Base-by-base conservation (phyloP, 805 yeast species). In the Saccharomyces kudriavzevii region DNA sequence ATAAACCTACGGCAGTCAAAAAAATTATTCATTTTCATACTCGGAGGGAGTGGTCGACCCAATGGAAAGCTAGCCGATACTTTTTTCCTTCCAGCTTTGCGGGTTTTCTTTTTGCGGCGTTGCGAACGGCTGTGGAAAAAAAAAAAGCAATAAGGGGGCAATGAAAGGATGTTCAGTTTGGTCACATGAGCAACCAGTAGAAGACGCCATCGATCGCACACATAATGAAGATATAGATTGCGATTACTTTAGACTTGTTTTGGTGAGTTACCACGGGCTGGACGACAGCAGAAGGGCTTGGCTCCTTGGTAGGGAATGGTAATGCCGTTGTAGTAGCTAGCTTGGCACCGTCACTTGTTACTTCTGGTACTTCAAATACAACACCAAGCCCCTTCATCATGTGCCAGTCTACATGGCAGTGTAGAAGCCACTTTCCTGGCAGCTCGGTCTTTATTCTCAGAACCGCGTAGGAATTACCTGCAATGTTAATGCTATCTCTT, bases 341-440 rank as follows among this genome's bases (percentile, higher is more conserved):
- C 9, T 50, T 27, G 13, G 25, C 11, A n/a, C 50, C n/a, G 26
- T 28, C 25, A 4, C 6, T 6, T 1, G 48, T 29, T 24, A 11
- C 11, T 11, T 30, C 74, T 74, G 25, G 29, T 58, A 76, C 79
- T 22, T 76, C 66, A 30, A 79, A 70, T 2, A 74, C 73, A 52
- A 77, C 68, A 26, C 82, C 82, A 57, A 79, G 70, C 22, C 88
- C 88, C 69, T 83, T 86, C 58, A 76, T 79, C 66, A 83, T 76
- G 66, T 83, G 89, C 82, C 86, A 83, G 61, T 83, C 87, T 49
- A 83, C 77, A 60, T 85, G 90, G 68, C 95, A 87, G 65, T 87
- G 95, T 75, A 87, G 78, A 48, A 84, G 76, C 95, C 95, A 87
- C 28, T 83, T 77, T 22, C 95, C 94, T 1, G 90, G 88, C 58